Conservation (phyloP, 2,329 filamentous ascomycete species). For the Periconia digitata region DNA sequence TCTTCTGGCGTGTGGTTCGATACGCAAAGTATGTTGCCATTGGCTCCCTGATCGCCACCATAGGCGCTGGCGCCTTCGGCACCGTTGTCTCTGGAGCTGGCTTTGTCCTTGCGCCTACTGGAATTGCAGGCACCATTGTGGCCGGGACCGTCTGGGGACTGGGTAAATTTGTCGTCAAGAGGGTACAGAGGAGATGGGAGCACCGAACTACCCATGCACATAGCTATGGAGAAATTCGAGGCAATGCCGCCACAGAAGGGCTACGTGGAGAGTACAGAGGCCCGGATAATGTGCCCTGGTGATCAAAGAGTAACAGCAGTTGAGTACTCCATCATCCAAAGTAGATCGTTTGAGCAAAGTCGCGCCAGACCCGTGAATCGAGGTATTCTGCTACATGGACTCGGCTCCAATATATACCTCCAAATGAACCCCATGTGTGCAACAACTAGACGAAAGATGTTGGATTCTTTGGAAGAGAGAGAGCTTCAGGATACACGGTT, state of each 20-base stretch:
- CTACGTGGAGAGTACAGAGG: conserved; percentile 14
- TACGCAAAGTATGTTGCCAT: conserved; percentile 49
- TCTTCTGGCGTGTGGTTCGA: conserved; percentile 47
- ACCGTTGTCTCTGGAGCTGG: conserved; percentile 42
- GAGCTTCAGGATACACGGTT: too few species aligned
- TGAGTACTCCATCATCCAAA: too few species aligned
- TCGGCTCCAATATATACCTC: too few species aligned
- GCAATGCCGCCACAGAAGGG: conserved; percentile 18
- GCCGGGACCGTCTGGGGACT: conserved; percentile 44
- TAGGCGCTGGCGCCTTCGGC: conserved; percentile 42
- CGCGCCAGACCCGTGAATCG: too few species aligned
- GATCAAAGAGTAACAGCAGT: too few species aligned
- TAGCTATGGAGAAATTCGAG: conserved; percentile 19
- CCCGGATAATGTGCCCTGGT: conserved; percentile 26
- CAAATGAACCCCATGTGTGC: too few species aligned
- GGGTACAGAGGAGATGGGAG: conserved; percentile 32
- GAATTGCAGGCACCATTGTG: conserved; percentile 41
- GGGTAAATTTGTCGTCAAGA: conserved; percentile 39
- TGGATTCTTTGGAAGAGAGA: too few species aligned
- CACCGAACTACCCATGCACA: conserved; percentile 17
- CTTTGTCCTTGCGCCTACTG: conserved; percentile 47
- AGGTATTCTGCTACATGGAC: too few species aligned
- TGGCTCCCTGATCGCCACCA: conserved; percentile 42
- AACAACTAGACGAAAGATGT: too few species aligned
- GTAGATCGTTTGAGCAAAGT: not conserved